These are phyloP conservation scores for Mycena vulgaris DNA, from an alignment of 768 basidiomycete species.

Conservation along the genomic window DNA sequence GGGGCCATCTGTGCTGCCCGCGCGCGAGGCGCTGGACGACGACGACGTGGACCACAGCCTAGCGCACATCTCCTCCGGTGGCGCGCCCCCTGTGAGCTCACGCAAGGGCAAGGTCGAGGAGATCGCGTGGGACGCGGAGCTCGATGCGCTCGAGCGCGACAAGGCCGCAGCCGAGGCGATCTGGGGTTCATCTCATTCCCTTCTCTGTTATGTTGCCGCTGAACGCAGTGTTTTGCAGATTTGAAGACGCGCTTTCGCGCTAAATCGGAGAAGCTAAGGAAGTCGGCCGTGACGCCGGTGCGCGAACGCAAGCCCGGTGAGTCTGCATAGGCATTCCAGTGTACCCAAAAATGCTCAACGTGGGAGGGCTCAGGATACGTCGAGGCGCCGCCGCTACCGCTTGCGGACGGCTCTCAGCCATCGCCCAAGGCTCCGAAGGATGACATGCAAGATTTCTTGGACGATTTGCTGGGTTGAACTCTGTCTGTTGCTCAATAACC, in stretches of 20 bases:
- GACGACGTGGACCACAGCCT: constrained; percentile 75
- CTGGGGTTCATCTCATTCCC: constrained; percentile 66
- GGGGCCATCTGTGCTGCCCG: constrained; percentile 41
- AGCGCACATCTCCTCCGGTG: constrained; percentile 63
- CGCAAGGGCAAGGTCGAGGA: constrained; percentile 76
- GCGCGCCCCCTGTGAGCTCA: constrained; percentile 39
- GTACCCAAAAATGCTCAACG: no score
- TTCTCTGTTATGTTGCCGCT: background rate
- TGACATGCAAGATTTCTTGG: constrained; percentile 81
- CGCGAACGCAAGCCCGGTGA: constrained; percentile 52
- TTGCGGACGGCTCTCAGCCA: constrained; percentile 44
- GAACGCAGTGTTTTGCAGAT: constrained; percentile 53
- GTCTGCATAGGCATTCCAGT: constrained; percentile 10
- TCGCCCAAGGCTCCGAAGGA: constrained; percentile 61
- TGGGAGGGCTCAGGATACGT: constrained; percentile 33
- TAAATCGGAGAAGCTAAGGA: constrained; percentile 64
- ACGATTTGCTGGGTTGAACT: constrained; percentile 63
- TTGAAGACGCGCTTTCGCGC: constrained; percentile 72
- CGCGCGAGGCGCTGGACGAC: constrained; percentile 57
- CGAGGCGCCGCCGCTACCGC: constrained; percentile 72
- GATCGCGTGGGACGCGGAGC: constrained; percentile 77
- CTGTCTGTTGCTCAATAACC: no score
- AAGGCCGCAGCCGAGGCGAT: constrained; percentile 83
- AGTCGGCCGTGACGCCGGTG: constrained; percentile 45
- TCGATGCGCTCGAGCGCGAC: constrained; percentile 78